Evolutionary conservation across 768 basidiomycete genomes (phyloP).

Genomic region (Tylopilus rubrobrunneus): DNA sequence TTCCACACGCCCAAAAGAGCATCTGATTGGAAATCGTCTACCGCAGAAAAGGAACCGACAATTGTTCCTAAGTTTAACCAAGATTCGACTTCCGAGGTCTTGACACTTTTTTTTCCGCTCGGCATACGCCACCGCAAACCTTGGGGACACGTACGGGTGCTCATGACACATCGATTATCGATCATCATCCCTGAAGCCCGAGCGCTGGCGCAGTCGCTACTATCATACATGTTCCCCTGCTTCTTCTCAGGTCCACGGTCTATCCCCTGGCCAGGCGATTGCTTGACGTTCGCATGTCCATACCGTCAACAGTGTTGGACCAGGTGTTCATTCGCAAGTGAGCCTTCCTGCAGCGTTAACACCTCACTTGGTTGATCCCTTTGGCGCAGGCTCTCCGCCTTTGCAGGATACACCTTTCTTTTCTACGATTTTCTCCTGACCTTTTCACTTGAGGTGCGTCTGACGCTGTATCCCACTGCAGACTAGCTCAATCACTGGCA

Average conservation of each 20-base stretch:
- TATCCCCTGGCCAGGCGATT: background rate
- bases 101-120: too few relatives aligned
- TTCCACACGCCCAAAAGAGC: too few relatives aligned
- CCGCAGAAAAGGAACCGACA: too few relatives aligned
- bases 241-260: background rate
- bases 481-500: background rate
- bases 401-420: conserved; percentile 22
- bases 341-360: background rate
- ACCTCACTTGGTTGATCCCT: background rate
- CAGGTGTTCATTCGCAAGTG: conserved; percentile 19
- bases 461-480: background rate
- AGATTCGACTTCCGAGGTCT: too few relatives aligned
- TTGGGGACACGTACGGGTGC: too few relatives aligned
- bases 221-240: background rate
- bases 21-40: too few relatives aligned
- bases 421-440: conserved; percentile 28
- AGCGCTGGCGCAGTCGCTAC: background rate
- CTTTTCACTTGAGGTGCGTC: conserved; percentile 23
- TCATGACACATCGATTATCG: too few relatives aligned
- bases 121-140: too few relatives aligned
- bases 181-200: background rate
- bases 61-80: too few relatives aligned
- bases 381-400: conserved; percentile 1
- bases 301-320: background rate
- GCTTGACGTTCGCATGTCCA: conserved; percentile 7